Conservation (phyloP, 768 basidiomycete species). For the Dioszegia hungarica region DNA sequence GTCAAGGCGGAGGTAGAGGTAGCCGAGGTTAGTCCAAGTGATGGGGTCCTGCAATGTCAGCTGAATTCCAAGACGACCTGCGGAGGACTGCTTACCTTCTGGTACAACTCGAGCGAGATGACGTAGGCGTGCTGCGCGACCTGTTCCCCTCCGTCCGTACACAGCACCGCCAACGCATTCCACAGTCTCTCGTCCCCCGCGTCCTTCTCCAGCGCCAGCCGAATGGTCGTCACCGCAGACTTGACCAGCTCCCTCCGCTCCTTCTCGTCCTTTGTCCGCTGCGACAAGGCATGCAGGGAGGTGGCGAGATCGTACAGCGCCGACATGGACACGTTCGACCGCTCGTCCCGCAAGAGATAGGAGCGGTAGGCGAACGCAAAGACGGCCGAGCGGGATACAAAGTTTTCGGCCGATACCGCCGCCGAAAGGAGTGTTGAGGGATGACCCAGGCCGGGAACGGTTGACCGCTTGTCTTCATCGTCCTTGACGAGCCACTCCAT, state of each 20-base stretch:
- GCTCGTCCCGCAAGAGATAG: slow-evolving; percentile 43
- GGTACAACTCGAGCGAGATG: slow-evolving; percentile 75
- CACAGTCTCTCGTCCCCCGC: slow-evolving; percentile 70
- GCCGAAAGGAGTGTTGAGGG: slow-evolving; percentile 21
- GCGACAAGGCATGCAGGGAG: slow-evolving; percentile 35
- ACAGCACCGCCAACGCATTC: slow-evolving; percentile 71
- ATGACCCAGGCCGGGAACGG: slow-evolving; percentile 59
- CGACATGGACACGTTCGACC: slow-evolving; percentile 30
- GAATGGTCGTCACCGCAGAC: slow-evolving; percentile 52
- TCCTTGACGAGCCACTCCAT: slow-evolving; percentile 60
- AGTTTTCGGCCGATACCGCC: slow-evolving; percentile 13
- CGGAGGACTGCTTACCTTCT: slow-evolving; percentile 57
- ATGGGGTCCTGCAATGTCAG: slow-evolving; percentile 57
- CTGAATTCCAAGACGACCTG: background rate
- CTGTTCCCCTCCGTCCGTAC: slow-evolving; percentile 64
- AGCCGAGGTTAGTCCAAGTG: slow-evolving; percentile 81
- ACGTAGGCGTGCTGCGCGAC: slow-evolving; percentile 88
- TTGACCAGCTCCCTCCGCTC: slow-evolving; percentile 26
- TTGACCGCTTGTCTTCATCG: slow-evolving; percentile 62
- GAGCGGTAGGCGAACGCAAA: slow-evolving; percentile 47
- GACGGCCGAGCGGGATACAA: slow-evolving; percentile 33
- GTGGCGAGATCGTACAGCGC: slow-evolving; percentile 45
- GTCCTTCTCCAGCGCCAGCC: slow-evolving; percentile 68
- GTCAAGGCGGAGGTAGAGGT: slow-evolving; percentile 73
- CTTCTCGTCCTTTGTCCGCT: slow-evolving; percentile 11